A percentile compares a stretch with the other conserved stretches of the same genome.
These are phyloP conservation scores for Colletotrichum sidae DNA, from an alignment of 2,329 filamentous ascomycete genomes.

Conservation along the genomic window DNA sequence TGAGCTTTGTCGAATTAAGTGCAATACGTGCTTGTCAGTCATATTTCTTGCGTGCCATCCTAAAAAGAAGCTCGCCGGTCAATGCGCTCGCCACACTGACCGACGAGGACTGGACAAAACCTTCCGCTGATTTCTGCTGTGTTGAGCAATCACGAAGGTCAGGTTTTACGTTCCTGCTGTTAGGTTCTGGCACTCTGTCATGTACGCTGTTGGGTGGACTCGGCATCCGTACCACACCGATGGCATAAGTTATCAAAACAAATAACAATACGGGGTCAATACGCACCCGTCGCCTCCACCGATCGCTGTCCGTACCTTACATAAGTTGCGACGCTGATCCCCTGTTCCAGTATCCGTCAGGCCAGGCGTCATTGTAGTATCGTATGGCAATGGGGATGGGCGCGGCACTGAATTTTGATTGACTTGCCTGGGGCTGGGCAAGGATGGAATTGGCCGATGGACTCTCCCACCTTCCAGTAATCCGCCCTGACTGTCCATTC, in stretches of 20 bases:
- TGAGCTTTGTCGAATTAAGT: too few relatives aligned
- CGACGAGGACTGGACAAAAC: slow-evolving; percentile 16
- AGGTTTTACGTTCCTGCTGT: too few relatives aligned
- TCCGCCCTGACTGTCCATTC: slow-evolving; percentile 3
- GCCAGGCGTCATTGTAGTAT: slow-evolving; percentile 1
- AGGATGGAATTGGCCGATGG: slow-evolving; percentile 28
- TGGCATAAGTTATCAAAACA: slow-evolving; percentile 14
- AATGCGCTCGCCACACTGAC: slow-evolving; percentile 8
- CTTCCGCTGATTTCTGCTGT: slow-evolving; percentile 9
- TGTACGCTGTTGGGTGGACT: too few relatives aligned
- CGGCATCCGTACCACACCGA: not conserved
- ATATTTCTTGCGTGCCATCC: too few relatives aligned
- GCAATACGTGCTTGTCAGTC: too few relatives aligned
- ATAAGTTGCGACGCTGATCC: slow-evolving; percentile 21
- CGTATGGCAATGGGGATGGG: slow-evolving; percentile 15
- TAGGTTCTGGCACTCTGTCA: too few relatives aligned
- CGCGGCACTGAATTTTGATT: not conserved
- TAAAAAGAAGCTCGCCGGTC: slow-evolving; percentile 6
- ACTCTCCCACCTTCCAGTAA: slow-evolving; percentile 23
- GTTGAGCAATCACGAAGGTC: not conserved
- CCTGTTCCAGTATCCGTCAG: slow-evolving; percentile 16
- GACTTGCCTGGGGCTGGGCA: too few relatives aligned
- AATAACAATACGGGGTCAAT: slow-evolving; percentile 15
- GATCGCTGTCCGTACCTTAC: slow-evolving; percentile 30
- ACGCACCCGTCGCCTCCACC: slow-evolving; percentile 5